Conservation (phyloP, 2,329 filamentous ascomycete genomes). For the Sporothrix brunneoviolacea region DNA sequence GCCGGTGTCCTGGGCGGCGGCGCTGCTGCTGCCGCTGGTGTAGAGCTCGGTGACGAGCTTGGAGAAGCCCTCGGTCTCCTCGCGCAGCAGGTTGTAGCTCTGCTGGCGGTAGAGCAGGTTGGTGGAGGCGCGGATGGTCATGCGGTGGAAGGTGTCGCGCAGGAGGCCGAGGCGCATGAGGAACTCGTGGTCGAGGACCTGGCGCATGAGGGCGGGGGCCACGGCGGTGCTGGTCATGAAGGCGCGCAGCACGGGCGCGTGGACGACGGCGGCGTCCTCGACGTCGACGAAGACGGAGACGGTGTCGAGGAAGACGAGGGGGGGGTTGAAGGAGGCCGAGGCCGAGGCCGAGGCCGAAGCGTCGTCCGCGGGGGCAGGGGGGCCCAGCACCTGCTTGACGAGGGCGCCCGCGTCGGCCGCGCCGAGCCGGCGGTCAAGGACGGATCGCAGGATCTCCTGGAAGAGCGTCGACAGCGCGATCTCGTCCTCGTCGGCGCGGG, state of each 20-base stretch:
- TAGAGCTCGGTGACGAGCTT: slow-evolving; percentile 96
- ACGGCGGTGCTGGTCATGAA: slow-evolving; percentile 70
- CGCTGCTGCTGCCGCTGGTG: slow-evolving; percentile 64
- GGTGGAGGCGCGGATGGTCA: slow-evolving; percentile 83
- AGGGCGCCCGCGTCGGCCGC: slow-evolving; percentile 63
- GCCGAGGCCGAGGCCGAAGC: slow-evolving; percentile 18
- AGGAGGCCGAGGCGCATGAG: slow-evolving; percentile 74
- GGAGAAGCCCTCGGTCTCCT: slow-evolving; percentile 94
- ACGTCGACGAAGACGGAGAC: slow-evolving; percentile 72
- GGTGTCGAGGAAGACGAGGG: slow-evolving; percentile 73
- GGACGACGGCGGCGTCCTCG: slow-evolving; percentile 47
- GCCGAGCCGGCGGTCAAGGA: slow-evolving; percentile 61
- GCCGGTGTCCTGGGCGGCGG: slow-evolving; percentile 54
- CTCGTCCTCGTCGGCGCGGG: slow-evolving; percentile 60
- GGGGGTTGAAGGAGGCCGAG: slow-evolving; percentile 49
- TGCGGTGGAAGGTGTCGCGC: slow-evolving; percentile 73
- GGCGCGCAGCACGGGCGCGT: slow-evolving; percentile 49
- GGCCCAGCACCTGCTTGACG: slow-evolving; percentile 64
- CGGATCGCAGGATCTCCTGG: slow-evolving; percentile 76
- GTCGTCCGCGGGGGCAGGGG: too few relatives aligned
- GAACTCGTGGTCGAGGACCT: slow-evolving; percentile 72
- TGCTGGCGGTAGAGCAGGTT: slow-evolving; percentile 91
- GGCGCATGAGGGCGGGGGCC: slow-evolving; percentile 64
- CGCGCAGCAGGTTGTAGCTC: slow-evolving; percentile 90
- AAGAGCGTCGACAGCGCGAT: slow-evolving; percentile 65